phyloP scores from a whole-genome alignment of 2,329 filamentous ascomycete species.

The Pestalotiopsis sp. region DNA sequence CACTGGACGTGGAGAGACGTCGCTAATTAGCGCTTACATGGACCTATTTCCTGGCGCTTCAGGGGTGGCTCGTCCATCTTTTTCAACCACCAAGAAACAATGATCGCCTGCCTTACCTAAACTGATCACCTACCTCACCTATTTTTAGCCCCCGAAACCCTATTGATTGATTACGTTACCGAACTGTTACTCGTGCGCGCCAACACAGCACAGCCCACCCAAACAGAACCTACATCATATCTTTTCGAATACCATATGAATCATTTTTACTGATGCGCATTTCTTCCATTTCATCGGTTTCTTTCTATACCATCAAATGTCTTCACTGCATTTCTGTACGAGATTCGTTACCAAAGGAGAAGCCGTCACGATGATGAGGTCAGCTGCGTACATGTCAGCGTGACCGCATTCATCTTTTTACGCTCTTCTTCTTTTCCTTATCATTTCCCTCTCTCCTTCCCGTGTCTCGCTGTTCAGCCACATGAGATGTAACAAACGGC shows the following conservation, averaged over 20 bases:
- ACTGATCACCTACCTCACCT: background rate
- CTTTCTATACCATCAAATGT: background rate
- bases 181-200: background rate
- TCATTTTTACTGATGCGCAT: background rate
- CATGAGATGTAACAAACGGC: background rate
- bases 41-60: background rate
- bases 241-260: background rate
- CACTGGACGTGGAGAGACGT: background rate
- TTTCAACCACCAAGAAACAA: background rate
- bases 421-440: background rate
- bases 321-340: background rate
- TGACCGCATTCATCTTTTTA: background rate
- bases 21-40: background rate
- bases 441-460: background rate
- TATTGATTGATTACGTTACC: background rate
- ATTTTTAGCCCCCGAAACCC: slow-evolving; percentile 5
- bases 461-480: background rate
- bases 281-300: background rate
- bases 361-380: background rate
- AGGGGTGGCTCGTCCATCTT: background rate
- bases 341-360: background rate
- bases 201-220: slow-evolving; percentile 3
- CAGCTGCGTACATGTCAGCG: slow-evolving; percentile 1
- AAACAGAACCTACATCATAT: background rate
- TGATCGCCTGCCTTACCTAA: background rate